Percentiles rank a stretch among this genome's conserved stretches.
phyloP scores from a whole-genome alignment of 2,329 filamentous ascomycete genomes.

The Diaporthe sp. region DNA sequence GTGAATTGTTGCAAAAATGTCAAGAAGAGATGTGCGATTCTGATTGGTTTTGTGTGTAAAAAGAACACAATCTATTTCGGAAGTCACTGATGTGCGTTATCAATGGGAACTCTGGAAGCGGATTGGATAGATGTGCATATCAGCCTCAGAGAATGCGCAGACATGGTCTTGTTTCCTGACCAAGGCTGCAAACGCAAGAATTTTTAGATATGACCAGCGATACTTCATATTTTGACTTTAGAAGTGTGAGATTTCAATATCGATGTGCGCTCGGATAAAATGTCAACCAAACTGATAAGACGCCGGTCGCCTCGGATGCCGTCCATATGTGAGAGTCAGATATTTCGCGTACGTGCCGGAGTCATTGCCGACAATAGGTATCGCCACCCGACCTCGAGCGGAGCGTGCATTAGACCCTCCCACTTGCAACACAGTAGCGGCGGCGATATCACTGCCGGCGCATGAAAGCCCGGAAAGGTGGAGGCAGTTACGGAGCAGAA shows the following conservation, averaged over 20 bases:
- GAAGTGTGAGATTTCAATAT: background rate
- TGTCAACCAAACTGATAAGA: background rate
- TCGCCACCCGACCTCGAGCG: background rate
- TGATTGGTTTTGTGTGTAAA: too few relatives aligned
- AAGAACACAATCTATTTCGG: background rate
- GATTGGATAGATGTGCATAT: background rate
- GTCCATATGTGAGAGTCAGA: background rate
- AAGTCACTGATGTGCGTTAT: background rate
- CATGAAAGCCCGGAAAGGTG: background rate
- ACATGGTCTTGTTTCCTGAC: background rate
- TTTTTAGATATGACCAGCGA: background rate
- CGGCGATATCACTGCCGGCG: background rate
- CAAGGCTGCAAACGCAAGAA: background rate
- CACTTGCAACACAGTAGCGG: background rate
- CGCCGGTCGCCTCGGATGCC: background rate
- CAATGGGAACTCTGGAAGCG: too few relatives aligned
- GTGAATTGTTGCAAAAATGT: too few relatives aligned
- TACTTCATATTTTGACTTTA: background rate
- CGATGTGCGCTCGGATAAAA: background rate
- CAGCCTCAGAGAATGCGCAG: too few relatives aligned
- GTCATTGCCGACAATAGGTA: slow-evolving; percentile 4
- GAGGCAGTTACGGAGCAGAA: slow-evolving; percentile 22
- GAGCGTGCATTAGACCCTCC: slow-evolving; percentile 17
- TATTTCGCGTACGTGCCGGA: background rate
- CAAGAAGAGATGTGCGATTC: too few relatives aligned